These are phyloP conservation scores for Gossypium gossypioides DNA, from an alignment of 441 rosid species.

Conservation along the genomic window DNA sequence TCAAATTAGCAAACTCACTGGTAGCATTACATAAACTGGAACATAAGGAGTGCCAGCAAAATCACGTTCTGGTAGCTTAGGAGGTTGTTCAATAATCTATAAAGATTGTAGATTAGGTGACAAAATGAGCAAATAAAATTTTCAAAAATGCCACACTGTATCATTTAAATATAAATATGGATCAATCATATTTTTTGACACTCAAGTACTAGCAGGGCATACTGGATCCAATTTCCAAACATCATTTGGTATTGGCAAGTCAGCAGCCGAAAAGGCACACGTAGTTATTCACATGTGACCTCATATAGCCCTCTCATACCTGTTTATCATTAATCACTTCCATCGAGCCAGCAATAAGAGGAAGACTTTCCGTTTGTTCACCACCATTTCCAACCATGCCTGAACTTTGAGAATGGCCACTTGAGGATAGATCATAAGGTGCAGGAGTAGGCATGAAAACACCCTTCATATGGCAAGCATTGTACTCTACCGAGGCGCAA, in stretches of 20 bases:
- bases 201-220: not conserved
- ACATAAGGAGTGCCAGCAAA: constrained; percentile 69
- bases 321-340: constrained; percentile 55
- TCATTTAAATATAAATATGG: not conserved
- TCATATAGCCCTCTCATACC: constrained; percentile 35
- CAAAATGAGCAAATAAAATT: constrained; percentile 11
- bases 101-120: constrained; percentile 13
- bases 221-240: not conserved
- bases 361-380: constrained; percentile 38
- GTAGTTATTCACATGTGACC: not conserved
- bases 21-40: constrained; percentile 90
- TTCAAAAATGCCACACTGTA: not conserved
- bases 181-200: constrained; percentile 5
- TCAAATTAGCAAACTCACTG: constrained; percentile 44
- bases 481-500: constrained; percentile 53
- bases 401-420: constrained; percentile 41
- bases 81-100: constrained; percentile 47
- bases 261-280: not conserved
- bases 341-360: constrained; percentile 43
- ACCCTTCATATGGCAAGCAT: constrained; percentile 66
- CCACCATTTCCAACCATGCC: constrained; percentile 47
- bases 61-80: constrained; percentile 61
- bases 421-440: constrained; percentile 49
- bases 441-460: constrained; percentile 52
- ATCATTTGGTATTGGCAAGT: not conserved